Evolutionary conservation across 2,329 filamentous ascomycete genomes (phyloP).

Genomic region (Xylariales sp.): DNA sequence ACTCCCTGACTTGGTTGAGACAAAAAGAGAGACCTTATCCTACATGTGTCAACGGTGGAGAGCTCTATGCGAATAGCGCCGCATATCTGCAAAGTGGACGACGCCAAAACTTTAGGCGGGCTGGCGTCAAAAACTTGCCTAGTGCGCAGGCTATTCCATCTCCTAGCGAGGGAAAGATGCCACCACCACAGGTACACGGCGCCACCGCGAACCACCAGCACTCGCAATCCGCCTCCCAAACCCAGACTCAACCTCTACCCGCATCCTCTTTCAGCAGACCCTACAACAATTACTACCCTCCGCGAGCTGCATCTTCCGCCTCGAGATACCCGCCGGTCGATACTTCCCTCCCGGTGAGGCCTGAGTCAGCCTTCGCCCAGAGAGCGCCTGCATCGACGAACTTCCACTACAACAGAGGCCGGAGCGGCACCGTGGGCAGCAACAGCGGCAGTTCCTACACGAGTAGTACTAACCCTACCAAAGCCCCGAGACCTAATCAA

Average conservation of each 20-base stretch:
- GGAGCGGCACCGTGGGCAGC: constrained; percentile 5
- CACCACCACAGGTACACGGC: constrained; percentile 11
- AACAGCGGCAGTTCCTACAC: no score
- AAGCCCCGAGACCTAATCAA: no score
- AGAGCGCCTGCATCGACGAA: no score
- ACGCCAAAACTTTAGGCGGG: no score
- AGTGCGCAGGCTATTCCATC: neutral
- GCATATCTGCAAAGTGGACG: no score
- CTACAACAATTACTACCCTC: constrained; percentile 5
- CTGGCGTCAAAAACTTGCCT: no score
- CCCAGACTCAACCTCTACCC: constrained; percentile 4
- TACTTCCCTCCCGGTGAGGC: neutral
- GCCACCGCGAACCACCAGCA: constrained; percentile 4
- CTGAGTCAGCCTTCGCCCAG: neutral
- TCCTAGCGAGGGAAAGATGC: constrained; percentile 7
- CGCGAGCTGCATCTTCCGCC: neutral
- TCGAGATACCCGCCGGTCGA: neutral
- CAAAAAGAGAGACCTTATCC: no score
- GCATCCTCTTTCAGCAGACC: constrained; percentile 2
- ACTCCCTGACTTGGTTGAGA: no score
- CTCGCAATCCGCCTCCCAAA: constrained; percentile 8
- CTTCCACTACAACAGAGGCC: constrained; percentile 9
- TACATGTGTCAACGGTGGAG: no score
- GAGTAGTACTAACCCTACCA: no score
- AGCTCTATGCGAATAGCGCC: no score